Percentiles rank a stretch among this genome's conserved stretches.
Evolutionary conservation across 2,329 filamentous ascomycete genomes (phyloP).

Genomic region (Pseudovirgaria hyperparasitica): DNA sequence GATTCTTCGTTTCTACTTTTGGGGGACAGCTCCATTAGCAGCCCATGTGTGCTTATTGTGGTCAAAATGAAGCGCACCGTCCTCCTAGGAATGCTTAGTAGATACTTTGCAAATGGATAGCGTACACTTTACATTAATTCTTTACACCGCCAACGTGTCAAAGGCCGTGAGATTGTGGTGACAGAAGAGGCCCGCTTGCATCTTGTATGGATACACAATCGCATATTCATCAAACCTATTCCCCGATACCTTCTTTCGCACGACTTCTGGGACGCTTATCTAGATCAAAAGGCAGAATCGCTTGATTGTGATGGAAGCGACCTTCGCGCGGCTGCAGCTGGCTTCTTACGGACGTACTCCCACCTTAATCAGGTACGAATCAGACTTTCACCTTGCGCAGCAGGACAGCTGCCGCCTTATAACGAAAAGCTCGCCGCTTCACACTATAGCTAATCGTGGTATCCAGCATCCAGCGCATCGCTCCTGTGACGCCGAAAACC

Average conservation of each 20-base stretch:
- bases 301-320: slow-evolving; percentile 1
- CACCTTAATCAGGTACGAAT: slow-evolving; percentile 24
- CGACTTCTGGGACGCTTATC: slow-evolving; percentile 3
- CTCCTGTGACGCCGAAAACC: too few relatives aligned
- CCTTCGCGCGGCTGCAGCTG: slow-evolving; percentile 11
- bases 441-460: too few relatives aligned
- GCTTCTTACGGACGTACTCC: slow-evolving; percentile 29
- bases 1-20: too few relatives aligned
- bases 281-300: slow-evolving; percentile 2
- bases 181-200: slow-evolving; percentile 10
- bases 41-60: too few relatives aligned
- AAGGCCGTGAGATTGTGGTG: slow-evolving; percentile 9
- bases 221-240: slow-evolving; percentile 12
- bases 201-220: slow-evolving; percentile 10
- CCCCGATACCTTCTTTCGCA: slow-evolving; percentile 9
- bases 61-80: too few relatives aligned
- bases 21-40: too few relatives aligned
- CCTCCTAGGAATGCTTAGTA: too few relatives aligned
- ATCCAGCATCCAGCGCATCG: too few relatives aligned
- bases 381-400: slow-evolving; percentile 24
- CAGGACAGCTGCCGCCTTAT: slow-evolving; percentile 11
- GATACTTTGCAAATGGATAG: not conserved
- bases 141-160: slow-evolving; percentile 11
- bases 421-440: too few relatives aligned
- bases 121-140: slow-evolving; percentile 7